These are phyloP conservation scores for Mycena polygramma DNA, from an alignment of 768 basidiomycete species.

Conservation along the genomic window DNA sequence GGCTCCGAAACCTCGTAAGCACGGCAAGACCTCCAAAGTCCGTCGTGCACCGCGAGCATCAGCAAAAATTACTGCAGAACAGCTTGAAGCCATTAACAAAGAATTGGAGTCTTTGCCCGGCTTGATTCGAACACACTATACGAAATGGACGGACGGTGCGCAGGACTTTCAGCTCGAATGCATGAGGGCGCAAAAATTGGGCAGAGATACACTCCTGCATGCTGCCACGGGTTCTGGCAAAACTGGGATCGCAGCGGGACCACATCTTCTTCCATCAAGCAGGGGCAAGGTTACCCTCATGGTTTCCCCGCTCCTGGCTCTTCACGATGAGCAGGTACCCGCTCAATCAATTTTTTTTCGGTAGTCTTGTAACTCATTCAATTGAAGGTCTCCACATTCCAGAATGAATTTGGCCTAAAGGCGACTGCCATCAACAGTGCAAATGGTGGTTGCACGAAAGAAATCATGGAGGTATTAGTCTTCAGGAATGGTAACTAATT, in stretches of 20 bases:
- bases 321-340: conserved; percentile 25
- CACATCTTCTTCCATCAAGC: conserved; percentile 24
- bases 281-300: conserved; percentile 20
- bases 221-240: conserved; percentile 24
- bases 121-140: conserved; percentile 1
- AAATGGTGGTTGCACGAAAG: conserved; percentile 18
- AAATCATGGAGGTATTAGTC: conserved; percentile 12
- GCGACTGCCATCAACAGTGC: conserved; percentile 24
- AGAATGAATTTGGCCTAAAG: conserved; percentile 20
- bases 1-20: background rate
- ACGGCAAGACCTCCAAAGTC: conserved; percentile 1
- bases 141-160: conserved; percentile 16
- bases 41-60: background rate
- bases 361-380: background rate
- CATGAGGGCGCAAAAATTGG: conserved; percentile 11
- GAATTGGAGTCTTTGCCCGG: conserved; percentile 24
- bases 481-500: too few species aligned
- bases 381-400: conserved; percentile 2
- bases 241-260: conserved; percentile 27
- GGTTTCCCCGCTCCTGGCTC: conserved; percentile 14
- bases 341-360: background rate
- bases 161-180: background rate
- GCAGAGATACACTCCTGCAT: background rate
- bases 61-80: background rate
- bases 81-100: background rate